A percentile compares a stretch with the other conserved stretches of the same genome.
These are phyloP conservation scores for Podila horticola DNA, from an alignment of 192 early-diverging fungal genomes.

Conservation along the genomic window DNA sequence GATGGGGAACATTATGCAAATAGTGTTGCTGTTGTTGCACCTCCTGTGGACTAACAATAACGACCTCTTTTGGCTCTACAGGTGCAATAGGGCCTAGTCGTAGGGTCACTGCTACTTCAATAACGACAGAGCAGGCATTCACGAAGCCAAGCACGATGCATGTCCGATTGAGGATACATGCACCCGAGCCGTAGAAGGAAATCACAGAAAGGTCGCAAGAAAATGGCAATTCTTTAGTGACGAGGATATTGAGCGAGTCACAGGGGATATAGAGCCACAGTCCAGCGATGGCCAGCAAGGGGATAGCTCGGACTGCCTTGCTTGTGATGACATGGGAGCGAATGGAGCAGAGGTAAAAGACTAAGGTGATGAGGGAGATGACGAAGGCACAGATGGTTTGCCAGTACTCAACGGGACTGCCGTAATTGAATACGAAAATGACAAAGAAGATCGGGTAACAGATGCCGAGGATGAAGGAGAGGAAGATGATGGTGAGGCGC, in stretches of 20 bases:
- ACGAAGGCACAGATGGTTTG: neutral
- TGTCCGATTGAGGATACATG: neutral
- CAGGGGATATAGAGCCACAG: constrained; percentile 5
- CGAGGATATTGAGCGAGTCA: neutral
- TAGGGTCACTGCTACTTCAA: constrained; percentile 10
- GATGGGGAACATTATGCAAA: too few relatives aligned
- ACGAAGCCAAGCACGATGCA: neutral
- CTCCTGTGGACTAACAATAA: too few relatives aligned
- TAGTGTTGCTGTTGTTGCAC: neutral
- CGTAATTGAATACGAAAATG: neutral
- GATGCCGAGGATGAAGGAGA: neutral
- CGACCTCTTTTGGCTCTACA: too few relatives aligned
- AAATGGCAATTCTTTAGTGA: neutral
- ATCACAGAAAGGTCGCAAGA: too few relatives aligned
- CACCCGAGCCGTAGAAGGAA: too few relatives aligned
- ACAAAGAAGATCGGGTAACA: neutral
- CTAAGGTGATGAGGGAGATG: neutral
- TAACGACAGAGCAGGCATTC: constrained; percentile 1
- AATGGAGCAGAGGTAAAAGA: neutral
- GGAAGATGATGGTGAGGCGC: neutral
- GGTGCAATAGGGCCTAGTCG: neutral
- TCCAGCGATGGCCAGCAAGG: neutral
- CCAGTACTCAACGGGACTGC: too few relatives aligned
- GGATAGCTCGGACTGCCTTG: neutral
- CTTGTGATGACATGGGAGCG: neutral